Conservation (phyloP, 83 land plant species). For the Thuja plicata region DNA sequence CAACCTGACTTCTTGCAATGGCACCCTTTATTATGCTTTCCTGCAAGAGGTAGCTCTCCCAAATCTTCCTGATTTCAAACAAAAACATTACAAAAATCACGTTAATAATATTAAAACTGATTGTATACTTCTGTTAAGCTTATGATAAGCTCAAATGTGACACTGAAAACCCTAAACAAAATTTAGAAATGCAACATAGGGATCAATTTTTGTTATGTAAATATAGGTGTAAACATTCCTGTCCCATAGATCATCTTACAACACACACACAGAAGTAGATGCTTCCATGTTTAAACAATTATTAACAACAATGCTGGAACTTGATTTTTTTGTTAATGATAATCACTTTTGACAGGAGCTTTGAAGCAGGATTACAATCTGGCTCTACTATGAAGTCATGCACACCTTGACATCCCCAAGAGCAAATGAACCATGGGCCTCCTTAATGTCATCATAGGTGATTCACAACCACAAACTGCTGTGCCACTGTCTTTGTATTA, state of each 20-base stretch:
- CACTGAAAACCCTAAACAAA: background rate
- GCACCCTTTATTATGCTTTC: slow-evolving; percentile 97
- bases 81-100: background rate
- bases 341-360: no score
- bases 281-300: background rate
- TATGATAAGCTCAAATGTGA: background rate
- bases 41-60: slow-evolving; percentile 69
- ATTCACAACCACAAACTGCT: no score
- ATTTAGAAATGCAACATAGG: background rate
- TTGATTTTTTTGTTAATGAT: background rate
- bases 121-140: background rate
- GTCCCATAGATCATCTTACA: background rate
- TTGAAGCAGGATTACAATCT: no score
- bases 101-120: background rate
- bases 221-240: background rate
- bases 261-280: background rate
- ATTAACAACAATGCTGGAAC: background rate
- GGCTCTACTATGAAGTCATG: no score
- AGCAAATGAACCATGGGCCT: no score
- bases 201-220: background rate
- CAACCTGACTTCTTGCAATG: slow-evolving; percentile 99
- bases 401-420: no score
- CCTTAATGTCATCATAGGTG: no score
- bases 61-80: slow-evolving; percentile 69
- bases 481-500: no score